Evolutionary conservation across 495 filamentous ascomycete genomes (phyloP).

Genomic region (Apodospora peruviana): DNA sequence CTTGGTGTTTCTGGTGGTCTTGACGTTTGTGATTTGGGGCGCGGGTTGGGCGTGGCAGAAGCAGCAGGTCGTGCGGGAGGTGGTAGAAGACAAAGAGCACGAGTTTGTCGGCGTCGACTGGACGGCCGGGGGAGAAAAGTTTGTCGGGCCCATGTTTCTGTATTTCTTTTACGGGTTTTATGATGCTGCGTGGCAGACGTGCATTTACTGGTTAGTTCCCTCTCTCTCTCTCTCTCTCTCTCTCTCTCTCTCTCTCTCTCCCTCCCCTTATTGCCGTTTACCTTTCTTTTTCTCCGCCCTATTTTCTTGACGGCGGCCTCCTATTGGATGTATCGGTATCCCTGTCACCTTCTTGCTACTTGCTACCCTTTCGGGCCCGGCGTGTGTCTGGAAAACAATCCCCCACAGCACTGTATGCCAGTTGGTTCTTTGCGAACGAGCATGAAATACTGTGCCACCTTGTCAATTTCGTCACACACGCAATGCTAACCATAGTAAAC

Average conservation of each 20-base stretch:
- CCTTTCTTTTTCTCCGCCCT: too few relatives aligned
- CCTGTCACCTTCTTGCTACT: too few relatives aligned
- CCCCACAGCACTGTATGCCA: neutral
- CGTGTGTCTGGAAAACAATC: too few relatives aligned
- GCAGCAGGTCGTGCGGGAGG: constrained; percentile 47
- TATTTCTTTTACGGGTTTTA: constrained; percentile 94
- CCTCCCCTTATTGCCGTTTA: too few relatives aligned
- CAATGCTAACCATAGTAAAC: neutral
- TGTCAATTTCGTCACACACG: neutral
- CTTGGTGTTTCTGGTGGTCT: constrained; percentile 58
- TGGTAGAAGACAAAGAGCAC: constrained; percentile 27
- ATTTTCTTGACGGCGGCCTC: too few relatives aligned
- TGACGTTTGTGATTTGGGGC: constrained; percentile 83
- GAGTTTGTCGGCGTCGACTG: constrained; percentile 51
- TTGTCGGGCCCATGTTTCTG: constrained; percentile 78
- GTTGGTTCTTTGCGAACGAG: neutral
- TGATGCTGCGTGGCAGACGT: constrained; percentile 82
- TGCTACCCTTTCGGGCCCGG: too few relatives aligned
- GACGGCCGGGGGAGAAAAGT: constrained; percentile 49
- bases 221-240: neutral
- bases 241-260: too few relatives aligned
- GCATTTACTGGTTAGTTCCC: constrained; percentile 71
- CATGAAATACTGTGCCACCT: neutral
- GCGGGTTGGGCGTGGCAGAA: constrained; percentile 78
- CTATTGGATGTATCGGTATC: too few relatives aligned